These are phyloP conservation scores for Pythium sukuiense DNA, from an alignment of 352 stramenopile genomes.

Conservation along the genomic window DNA sequence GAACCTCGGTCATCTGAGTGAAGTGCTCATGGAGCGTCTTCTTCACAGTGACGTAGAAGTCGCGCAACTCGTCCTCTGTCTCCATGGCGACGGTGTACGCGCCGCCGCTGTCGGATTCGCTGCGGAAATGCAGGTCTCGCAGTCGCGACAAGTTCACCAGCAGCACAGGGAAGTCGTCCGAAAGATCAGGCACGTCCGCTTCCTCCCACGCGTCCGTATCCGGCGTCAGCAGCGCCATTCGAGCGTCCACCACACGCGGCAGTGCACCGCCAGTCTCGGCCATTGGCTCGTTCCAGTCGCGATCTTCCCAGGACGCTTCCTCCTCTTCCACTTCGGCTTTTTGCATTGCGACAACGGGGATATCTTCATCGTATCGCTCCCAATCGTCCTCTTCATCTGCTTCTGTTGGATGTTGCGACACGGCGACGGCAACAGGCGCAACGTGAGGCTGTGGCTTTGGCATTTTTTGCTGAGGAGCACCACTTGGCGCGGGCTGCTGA, in stretches of 20 bases:
- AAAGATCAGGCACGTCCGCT: conserved; percentile 25
- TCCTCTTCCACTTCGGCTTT: background rate
- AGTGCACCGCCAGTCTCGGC: background rate
- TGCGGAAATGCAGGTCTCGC: conserved; percentile 35
- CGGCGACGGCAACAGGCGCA: background rate
- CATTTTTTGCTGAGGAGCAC: background rate
- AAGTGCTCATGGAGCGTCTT: conserved; percentile 35
- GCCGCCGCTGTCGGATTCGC: conserved; percentile 4
- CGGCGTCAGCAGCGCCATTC: conserved; percentile 7
- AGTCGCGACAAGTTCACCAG: conserved; percentile 39
- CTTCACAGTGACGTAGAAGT: conserved; percentile 34
- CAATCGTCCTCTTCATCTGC: conserved; percentile 1
- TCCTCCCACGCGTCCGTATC: conserved; percentile 28
- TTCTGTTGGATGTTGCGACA: background rate
- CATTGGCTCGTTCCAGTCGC: conserved; percentile 5
- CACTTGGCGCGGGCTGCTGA: background rate
- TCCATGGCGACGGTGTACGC: conserved; percentile 19
- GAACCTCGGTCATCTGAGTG: conserved; percentile 36
- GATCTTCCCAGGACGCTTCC: conserved; percentile 6
- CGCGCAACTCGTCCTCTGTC: conserved; percentile 29
- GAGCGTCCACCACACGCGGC: conserved; percentile 20
- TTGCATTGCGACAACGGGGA: background rate
- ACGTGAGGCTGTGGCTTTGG: background rate
- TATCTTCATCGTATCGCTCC: background rate
- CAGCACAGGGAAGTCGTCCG: conserved; percentile 43